Percentiles rank a stretch among this genome's conserved stretches.
Evolutionary conservation across 495 filamentous ascomycete species (phyloP).

Genomic region (Penicillium coffeae): DNA sequence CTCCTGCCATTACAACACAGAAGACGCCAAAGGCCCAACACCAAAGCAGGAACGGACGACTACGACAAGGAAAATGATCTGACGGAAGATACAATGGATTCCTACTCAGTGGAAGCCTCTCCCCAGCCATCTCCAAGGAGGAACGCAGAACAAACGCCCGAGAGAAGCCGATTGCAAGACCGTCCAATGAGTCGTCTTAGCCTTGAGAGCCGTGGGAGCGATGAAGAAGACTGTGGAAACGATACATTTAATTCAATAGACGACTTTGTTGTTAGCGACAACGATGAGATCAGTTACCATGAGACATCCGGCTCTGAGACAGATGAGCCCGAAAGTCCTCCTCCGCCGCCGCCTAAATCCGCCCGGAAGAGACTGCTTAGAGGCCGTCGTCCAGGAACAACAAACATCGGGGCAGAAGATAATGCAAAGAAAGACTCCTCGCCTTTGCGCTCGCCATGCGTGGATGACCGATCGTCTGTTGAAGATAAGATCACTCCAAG

Average conservation of each 20-base stretch:
- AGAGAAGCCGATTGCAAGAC: slow-evolving; percentile 9
- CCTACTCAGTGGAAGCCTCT: slow-evolving; percentile 14
- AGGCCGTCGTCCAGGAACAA: slow-evolving; percentile 29
- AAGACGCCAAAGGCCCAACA: slow-evolving; percentile 18
- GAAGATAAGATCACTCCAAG: slow-evolving; percentile 12
- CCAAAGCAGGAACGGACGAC: slow-evolving; percentile 31
- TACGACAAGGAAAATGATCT: slow-evolving; percentile 46
- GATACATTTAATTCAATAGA: slow-evolving; percentile 38
- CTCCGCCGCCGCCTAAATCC: slow-evolving; percentile 22
- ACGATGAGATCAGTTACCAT: slow-evolving; percentile 40
- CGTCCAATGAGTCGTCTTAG: slow-evolving; percentile 13
- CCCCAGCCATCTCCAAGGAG: slow-evolving; percentile 22
- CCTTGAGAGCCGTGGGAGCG: slow-evolving; percentile 11
- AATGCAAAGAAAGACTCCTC: slow-evolving; percentile 11
- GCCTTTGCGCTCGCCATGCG: too few species aligned
- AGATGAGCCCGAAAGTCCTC: slow-evolving; percentile 22
- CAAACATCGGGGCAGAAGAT: slow-evolving; percentile 11
- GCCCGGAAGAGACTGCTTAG: slow-evolving; percentile 33
- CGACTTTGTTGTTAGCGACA: slow-evolving; percentile 47
- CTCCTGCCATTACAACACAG: slow-evolving; percentile 25
- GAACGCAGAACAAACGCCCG: slow-evolving; percentile 9
- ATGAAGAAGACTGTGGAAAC: slow-evolving; percentile 22
- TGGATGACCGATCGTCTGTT: slow-evolving; percentile 15
- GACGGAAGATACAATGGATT: slow-evolving; percentile 21
- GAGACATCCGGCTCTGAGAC: slow-evolving; percentile 34